Evolutionary conservation across 202 grass and related monocot species (phyloP).

Genomic region (Tripidium arundinaceum): DNA sequence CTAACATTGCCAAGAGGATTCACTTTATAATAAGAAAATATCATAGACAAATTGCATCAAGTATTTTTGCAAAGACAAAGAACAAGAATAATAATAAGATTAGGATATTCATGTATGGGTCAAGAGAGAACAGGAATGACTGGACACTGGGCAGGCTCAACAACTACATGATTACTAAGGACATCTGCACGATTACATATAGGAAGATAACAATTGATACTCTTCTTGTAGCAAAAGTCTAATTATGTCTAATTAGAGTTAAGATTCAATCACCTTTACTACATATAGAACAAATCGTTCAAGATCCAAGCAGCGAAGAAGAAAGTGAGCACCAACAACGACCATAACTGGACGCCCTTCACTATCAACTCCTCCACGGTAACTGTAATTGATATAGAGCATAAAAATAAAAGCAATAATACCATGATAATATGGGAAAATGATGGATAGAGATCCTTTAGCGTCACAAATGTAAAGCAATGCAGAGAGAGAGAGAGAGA

Average conservation of each 20-base stretch:
- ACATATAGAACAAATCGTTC: slow-evolving; percentile 86
- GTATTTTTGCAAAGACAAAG: not conserved
- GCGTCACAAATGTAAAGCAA: not conserved
- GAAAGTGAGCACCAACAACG: slow-evolving; percentile 92
- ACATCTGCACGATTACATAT: not conserved
- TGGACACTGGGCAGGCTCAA: not conserved
- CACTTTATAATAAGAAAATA: not conserved
- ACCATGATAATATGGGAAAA: not conserved
- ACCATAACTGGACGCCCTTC: slow-evolving; percentile 91
- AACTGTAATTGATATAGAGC: slow-evolving; percentile 41
- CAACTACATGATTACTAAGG: not conserved
- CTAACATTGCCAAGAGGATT: not conserved
- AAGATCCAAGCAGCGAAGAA: slow-evolving; percentile 91
- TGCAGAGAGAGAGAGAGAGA: not conserved
- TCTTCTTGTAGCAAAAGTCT: not conserved
- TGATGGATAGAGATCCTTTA: not conserved
- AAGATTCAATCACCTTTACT: slow-evolving; percentile 62
- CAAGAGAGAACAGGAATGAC: not conserved
- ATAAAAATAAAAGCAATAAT: slow-evolving; percentile 23
- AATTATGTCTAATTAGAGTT: not conserved
- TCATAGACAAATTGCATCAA: not conserved
- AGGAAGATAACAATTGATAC: not conserved
- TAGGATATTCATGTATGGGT: not conserved
- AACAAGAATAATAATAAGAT: not conserved
- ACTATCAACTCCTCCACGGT: slow-evolving; percentile 78